Evolutionary conservation across 495 filamentous ascomycete species (phyloP).

Genomic region (Podospora didyma): DNA sequence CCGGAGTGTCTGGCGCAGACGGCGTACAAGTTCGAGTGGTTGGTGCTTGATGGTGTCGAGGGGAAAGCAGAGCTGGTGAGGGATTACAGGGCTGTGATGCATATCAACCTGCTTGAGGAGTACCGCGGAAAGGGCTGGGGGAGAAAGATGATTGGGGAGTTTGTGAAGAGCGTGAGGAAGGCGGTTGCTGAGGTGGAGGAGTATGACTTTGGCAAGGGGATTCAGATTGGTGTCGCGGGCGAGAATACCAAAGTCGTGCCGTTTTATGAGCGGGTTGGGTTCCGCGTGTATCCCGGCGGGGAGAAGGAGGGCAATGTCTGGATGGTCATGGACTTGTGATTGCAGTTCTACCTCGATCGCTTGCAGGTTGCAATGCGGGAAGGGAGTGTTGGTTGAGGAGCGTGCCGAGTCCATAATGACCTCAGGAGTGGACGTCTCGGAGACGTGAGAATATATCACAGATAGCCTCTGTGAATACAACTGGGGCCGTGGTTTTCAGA

Average conservation of each 20-base stretch:
- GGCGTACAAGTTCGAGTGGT: conserved; percentile 31
- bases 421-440: too few relatives aligned
- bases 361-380: not conserved
- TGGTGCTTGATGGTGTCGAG: conserved; percentile 27
- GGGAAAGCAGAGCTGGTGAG: conserved; percentile 27
- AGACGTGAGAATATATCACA: too few relatives aligned
- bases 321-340: conserved; percentile 36
- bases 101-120: conserved; percentile 36
- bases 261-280: conserved; percentile 42
- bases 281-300: conserved; percentile 29
- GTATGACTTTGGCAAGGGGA: conserved; percentile 28
- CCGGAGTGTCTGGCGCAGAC: conserved; percentile 24
- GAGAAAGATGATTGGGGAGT: conserved; percentile 30
- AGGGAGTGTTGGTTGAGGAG: not conserved
- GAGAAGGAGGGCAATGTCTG: conserved; percentile 33
- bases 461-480: too few relatives aligned
- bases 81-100: conserved; percentile 35
- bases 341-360: too few relatives aligned
- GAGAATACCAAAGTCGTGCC: conserved; percentile 41
- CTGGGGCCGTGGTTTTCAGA: too few relatives aligned
- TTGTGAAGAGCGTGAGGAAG: conserved; percentile 30
- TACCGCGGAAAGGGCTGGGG: conserved; percentile 37
- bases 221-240: conserved; percentile 32
- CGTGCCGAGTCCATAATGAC: too few relatives aligned
- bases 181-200: conserved; percentile 24